Conservation (phyloP, 257 asterid species). For the Ligustrum vulgare region DNA sequence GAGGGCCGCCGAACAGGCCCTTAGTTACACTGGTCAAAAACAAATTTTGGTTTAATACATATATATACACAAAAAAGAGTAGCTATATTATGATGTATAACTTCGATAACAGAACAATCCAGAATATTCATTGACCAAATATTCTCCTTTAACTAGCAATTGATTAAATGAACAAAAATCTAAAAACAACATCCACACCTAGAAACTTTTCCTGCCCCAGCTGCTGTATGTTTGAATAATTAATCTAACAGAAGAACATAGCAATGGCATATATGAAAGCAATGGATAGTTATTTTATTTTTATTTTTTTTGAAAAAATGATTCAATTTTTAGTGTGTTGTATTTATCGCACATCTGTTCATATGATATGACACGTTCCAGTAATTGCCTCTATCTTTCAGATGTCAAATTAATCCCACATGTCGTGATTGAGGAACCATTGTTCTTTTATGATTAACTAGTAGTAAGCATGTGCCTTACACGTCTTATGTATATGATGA, state of each 20-base stretch:
- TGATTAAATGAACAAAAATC: no score
- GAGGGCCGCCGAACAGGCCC: no score
- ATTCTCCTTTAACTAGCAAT: neutral
- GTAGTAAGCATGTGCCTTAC: no score
- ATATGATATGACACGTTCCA: neutral
- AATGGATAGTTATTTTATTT: neutral
- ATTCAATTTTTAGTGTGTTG: neutral
- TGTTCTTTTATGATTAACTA: slow-evolving; percentile 11
- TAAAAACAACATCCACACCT: neutral
- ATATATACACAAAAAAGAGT: neutral
- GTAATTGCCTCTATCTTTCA: neutral
- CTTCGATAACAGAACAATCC: neutral
- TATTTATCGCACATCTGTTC: neutral
- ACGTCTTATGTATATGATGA: no score
- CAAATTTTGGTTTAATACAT: neutral
- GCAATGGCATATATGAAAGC: neutral
- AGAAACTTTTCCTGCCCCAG: neutral
- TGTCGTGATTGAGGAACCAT: neutral
- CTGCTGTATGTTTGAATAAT: neutral
- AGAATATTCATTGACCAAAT: neutral
- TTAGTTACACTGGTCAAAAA: slow-evolving; percentile 1
- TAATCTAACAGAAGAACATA: neutral
- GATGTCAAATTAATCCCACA: neutral
- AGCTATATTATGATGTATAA: neutral
- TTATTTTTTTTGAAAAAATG: neutral